These are phyloP conservation scores for Fusarium austroafricanum DNA, from an alignment of 2,329 filamentous ascomycete genomes.

Conservation along the genomic window DNA sequence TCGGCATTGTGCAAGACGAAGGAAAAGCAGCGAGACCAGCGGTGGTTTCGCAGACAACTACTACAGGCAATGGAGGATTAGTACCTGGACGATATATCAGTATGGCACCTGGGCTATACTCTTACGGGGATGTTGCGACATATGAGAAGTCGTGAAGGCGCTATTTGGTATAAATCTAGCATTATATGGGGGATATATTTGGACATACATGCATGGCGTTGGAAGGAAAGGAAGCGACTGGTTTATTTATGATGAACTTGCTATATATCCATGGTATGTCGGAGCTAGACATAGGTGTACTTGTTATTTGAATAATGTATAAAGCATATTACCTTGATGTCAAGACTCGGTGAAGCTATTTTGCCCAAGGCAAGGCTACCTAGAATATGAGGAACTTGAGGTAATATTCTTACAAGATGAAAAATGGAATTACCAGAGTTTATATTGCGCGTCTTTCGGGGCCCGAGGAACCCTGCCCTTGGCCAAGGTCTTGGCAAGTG, in stretches of 20 bases:
- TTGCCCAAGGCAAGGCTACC: no score
- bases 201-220: slow-evolving; percentile 36
- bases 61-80: slow-evolving; percentile 23
- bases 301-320: background rate
- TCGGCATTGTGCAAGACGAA: slow-evolving; percentile 46
- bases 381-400: no score
- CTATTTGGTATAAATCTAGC: background rate
- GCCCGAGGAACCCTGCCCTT: background rate
- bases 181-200: slow-evolving; percentile 4
- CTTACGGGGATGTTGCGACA: slow-evolving; percentile 41
- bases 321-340: background rate
- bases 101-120: slow-evolving; percentile 45
- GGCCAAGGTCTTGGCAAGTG: background rate
- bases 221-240: slow-evolving; percentile 21
- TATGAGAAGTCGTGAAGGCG: slow-evolving; percentile 31
- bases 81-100: slow-evolving; percentile 40
- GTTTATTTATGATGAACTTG: background rate
- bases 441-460: background rate
- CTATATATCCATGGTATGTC: background rate
- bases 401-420: no score
- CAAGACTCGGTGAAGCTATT: no score
- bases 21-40: slow-evolving; percentile 33
- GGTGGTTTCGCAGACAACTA: slow-evolving; percentile 10
- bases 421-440: no score
- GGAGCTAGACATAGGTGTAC: background rate